Conservation (phyloP, 495 filamentous ascomycete species). For the Penicillium tannophilum region DNA sequence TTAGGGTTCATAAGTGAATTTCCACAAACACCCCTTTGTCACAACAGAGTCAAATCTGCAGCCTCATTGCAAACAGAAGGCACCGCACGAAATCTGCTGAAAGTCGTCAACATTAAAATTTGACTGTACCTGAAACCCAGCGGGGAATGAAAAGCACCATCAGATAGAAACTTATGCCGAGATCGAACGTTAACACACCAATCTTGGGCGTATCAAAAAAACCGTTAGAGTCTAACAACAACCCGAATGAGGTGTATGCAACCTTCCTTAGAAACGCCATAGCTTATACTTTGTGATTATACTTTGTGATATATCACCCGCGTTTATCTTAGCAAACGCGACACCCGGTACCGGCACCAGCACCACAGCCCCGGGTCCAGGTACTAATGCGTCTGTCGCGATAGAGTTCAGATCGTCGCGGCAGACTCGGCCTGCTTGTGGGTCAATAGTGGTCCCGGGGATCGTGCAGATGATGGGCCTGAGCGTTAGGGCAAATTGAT, state of each 20-base stretch:
- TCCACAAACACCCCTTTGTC: background rate
- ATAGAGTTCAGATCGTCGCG: conserved; percentile 6
- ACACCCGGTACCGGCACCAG: background rate
- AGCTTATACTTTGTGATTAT: conserved; percentile 3
- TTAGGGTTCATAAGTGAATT: background rate
- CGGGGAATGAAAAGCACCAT: conserved; percentile 1
- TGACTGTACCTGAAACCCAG: conserved; percentile 13
- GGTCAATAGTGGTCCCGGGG: conserved; percentile 12
- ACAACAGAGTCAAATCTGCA: background rate
- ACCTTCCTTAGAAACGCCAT: background rate
- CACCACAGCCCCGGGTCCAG: background rate
- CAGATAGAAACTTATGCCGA: background rate
- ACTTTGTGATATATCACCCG: conserved; percentile 1
- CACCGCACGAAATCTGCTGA: background rate
- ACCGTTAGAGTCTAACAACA: background rate
- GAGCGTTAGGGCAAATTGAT: conserved; percentile 21
- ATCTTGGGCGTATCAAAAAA: background rate
- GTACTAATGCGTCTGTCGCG: conserved; percentile 6
- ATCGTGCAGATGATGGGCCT: conserved; percentile 7
- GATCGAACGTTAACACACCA: background rate
- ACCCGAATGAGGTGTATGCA: background rate
- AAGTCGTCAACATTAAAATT: conserved; percentile 16
- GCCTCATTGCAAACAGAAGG: background rate
- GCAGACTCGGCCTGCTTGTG: conserved; percentile 16
- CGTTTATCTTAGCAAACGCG: background rate